Percentiles rank a stretch among this genome's conserved stretches.
Conservation (phyloP, 345 rosid genomes). For the Aegle marmelos region DNA sequence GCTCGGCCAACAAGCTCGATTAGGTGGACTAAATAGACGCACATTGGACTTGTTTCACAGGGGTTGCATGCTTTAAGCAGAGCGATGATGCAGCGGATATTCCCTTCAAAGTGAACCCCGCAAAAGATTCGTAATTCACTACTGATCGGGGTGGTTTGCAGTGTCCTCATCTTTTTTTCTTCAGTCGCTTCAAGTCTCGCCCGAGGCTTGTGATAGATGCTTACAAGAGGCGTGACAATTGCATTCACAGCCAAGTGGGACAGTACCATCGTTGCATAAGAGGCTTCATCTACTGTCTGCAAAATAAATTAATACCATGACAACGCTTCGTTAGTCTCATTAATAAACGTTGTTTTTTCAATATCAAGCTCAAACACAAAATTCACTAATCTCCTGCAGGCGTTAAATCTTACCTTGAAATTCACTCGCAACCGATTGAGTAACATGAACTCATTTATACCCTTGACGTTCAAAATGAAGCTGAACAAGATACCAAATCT, state of each 20-base stretch:
- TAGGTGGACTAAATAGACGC: constrained; percentile 20
- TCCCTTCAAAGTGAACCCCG: constrained; percentile 33
- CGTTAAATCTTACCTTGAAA: neutral
- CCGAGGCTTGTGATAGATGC: constrained; percentile 20
- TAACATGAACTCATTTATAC: constrained; percentile 11
- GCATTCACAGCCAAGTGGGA: constrained; percentile 20
- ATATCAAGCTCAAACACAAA: too few species aligned
- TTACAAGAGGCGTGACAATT: constrained; percentile 7
- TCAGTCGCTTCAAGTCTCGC: neutral
- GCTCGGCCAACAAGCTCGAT: constrained; percentile 25
- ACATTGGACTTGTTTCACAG: constrained; percentile 2
- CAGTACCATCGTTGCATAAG: too few species aligned
- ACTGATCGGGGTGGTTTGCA: neutral
- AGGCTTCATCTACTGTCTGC: too few species aligned
- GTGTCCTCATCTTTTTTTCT: neutral
- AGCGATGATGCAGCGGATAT: constrained; percentile 24
- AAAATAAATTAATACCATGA: too few species aligned
- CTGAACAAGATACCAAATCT: constrained; percentile 24
- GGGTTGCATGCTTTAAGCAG: constrained; percentile 30
- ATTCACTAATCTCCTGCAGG: neutral
- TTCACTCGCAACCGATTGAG: neutral
- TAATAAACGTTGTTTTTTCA: too few species aligned
- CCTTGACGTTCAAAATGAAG: constrained; percentile 25
- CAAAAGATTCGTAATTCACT: constrained; percentile 24
- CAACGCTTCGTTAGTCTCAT: too few species aligned